Percentiles rank a stretch among this genome's conserved stretches.
These are phyloP conservation scores for Metschnikowia lachancei DNA, from an alignment of 805 yeast genomes.

Conservation along the genomic window DNA sequence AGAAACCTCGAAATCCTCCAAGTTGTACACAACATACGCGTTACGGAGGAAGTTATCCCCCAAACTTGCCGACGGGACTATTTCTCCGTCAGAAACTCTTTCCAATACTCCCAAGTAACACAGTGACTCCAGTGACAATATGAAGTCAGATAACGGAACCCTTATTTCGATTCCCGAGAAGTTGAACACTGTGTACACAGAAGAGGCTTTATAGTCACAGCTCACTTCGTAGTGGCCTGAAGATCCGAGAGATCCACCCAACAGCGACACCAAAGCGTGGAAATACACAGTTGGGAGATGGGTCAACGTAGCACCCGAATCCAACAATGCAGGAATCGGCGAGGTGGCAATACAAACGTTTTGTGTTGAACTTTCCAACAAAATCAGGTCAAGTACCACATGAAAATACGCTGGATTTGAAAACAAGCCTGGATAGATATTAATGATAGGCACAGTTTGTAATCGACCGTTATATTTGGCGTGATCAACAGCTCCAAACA, in stretches of 20 bases:
- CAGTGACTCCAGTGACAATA: conserved; percentile 18
- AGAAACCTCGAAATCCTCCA: conserved; percentile 55
- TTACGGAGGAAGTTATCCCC: conserved; percentile 67
- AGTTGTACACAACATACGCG: conserved; percentile 63
- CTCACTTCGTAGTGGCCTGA: conserved; percentile 11
- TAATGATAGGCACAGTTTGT: conserved; percentile 44
- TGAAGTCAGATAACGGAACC: conserved; percentile 43
- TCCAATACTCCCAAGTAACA: conserved; percentile 29
- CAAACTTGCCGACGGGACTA: conserved; percentile 39
- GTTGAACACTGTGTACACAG: conserved; percentile 31
- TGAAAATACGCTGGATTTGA: conserved; percentile 45
- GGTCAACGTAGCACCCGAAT: conserved; percentile 53
- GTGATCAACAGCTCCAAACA: conserved; percentile 45
- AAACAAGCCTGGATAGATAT: conserved; percentile 22
- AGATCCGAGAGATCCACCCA: conserved; percentile 2
- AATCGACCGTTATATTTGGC: conserved; percentile 32
- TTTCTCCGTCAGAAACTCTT: neutral
- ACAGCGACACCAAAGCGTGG: conserved; percentile 15
- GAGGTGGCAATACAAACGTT: conserved; percentile 9
- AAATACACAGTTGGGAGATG: conserved; percentile 44
- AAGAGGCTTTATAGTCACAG: conserved; percentile 14
- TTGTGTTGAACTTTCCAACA: conserved; percentile 16
- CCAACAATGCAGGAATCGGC: conserved; percentile 31
- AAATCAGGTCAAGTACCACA: conserved; percentile 44
- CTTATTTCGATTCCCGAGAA: conserved; percentile 58